Percentiles rank a stretch among this genome's conserved stretches.
Evolutionary conservation across 2,329 filamentous ascomycete genomes (phyloP).

Genomic region (Hymenoscyphus albidus): DNA sequence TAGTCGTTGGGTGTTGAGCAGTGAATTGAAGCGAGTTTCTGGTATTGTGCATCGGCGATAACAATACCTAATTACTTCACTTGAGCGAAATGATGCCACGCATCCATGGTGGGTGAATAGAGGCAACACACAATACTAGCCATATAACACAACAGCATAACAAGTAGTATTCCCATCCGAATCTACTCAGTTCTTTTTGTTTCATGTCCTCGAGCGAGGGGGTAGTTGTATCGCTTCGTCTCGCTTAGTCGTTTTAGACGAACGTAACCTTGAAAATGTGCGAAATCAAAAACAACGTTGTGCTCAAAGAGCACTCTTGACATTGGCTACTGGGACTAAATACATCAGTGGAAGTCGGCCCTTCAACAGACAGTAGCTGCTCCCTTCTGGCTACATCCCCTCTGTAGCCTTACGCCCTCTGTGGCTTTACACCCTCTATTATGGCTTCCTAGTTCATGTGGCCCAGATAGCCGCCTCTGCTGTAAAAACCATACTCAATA

Average conservation of each 20-base stretch:
- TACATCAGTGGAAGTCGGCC: background rate
- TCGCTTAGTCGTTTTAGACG: background rate
- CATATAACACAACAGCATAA: background rate
- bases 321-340: background rate
- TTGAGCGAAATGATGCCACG: too few relatives aligned
- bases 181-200: background rate
- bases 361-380: background rate
- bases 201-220: background rate
- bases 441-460: too few relatives aligned
- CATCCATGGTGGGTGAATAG: background rate
- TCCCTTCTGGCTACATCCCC: too few relatives aligned
- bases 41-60: background rate
- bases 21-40: background rate
- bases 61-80: background rate
- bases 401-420: too few relatives aligned
- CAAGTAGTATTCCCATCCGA: background rate
- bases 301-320: background rate
- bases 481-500: too few relatives aligned
- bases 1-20: background rate
- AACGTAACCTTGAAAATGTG: background rate
- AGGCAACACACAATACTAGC: too few relatives aligned
- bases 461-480: too few relatives aligned
- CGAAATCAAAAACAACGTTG: background rate
- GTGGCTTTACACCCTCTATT: too few relatives aligned
- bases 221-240: background rate